Evolutionary conservation across 768 basidiomycete genomes (phyloP).

Genomic region (Psilocybe tampanensis): DNA sequence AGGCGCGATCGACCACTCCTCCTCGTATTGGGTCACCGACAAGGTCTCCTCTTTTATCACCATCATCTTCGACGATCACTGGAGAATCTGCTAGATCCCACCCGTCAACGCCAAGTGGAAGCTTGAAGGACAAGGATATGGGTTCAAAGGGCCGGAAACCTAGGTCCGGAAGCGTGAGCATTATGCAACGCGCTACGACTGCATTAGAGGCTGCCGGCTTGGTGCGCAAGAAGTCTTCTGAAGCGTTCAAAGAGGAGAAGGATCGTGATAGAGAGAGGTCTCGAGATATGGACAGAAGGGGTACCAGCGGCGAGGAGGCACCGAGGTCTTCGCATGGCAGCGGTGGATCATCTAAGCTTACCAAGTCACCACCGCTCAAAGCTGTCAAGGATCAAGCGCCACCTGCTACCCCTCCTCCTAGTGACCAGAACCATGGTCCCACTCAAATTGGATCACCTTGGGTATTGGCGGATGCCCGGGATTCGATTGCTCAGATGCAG

Average conservation of each 20-base stretch:
- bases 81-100: conserved; percentile 56
- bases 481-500: conserved; percentile 34
- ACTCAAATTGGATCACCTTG: conserved; percentile 68
- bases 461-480: conserved; percentile 58
- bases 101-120: conserved; percentile 71
- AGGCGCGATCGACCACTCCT: conserved; percentile 50
- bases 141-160: conserved; percentile 62
- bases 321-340: conserved; percentile 68
- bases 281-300: conserved; percentile 45
- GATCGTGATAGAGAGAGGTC: conserved; percentile 49
- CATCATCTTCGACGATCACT: conserved; percentile 50
- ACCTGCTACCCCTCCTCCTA: conserved; percentile 56
- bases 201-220: conserved; percentile 85
- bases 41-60: conserved; percentile 56
- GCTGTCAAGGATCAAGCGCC: conserved; percentile 36
- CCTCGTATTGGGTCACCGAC: conserved; percentile 50
- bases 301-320: conserved; percentile 48
- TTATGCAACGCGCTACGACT: conserved; percentile 94
- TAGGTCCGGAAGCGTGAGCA: conserved; percentile 89
- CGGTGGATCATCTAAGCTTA: conserved; percentile 59
- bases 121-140: conserved; percentile 58
- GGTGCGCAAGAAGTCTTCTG: conserved; percentile 80
- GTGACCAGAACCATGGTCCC: conserved; percentile 39
- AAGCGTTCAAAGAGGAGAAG: conserved; percentile 67
- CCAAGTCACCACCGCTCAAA: conserved; percentile 70